These are phyloP conservation scores for Sporobolomyces roseus DNA, from an alignment of 768 basidiomycete species.

Conservation along the genomic window DNA sequence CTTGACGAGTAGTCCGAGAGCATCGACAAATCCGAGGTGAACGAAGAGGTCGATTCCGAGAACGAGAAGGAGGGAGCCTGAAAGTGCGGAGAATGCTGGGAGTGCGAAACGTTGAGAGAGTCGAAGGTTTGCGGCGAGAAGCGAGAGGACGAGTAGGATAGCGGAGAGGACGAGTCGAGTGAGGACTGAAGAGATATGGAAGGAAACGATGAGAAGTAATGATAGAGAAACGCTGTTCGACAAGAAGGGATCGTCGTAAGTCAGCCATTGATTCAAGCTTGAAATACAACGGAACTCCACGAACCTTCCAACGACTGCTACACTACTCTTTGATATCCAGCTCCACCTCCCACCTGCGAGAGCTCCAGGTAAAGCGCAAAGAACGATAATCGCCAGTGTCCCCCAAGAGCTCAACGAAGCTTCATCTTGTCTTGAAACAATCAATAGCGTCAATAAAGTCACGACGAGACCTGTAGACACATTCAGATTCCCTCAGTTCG, in stretches of 20 bases:
- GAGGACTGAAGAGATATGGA: background rate
- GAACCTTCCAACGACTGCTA: conserved; percentile 6
- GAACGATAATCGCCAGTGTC: conserved; percentile 15
- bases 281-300: background rate
- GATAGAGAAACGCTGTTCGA: conserved; percentile 11
- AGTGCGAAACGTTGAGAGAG: background rate
- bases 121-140: background rate
- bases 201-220: conserved; percentile 18
- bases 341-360: conserved; percentile 13
- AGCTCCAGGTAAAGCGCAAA: background rate
- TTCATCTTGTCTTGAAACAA: background rate
- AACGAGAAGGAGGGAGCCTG: conserved; percentile 21
- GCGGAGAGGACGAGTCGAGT: conserved; percentile 17
- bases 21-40: conserved; percentile 21
- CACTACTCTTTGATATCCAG: background rate
- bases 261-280: background rate
- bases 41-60: conserved; percentile 25
- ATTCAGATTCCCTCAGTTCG: too few species aligned
- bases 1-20: conserved; percentile 7
- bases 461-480: background rate
- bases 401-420: conserved; percentile 19
- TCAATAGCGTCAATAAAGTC: background rate
- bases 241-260: background rate
- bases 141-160: background rate
- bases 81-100: background rate